Evolutionary conservation across 2,329 filamentous ascomycete species (phyloP), one percentile per base, ranked within the genome.

Genomic region (Claviceps digitariae): DNA sequence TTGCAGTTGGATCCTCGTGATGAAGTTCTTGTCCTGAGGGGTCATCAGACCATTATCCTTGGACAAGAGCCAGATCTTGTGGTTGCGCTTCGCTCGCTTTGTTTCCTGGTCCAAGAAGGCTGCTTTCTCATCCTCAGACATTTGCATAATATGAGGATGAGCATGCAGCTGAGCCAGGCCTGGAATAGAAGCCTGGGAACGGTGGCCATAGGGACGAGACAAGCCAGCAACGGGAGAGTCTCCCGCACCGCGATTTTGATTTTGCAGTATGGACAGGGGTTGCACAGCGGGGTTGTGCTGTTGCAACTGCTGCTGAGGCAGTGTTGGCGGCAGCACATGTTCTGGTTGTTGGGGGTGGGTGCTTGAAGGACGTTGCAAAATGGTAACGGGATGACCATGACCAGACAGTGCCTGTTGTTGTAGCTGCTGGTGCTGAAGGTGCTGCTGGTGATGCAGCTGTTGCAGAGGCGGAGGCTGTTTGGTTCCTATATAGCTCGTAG

Each of bases 21-120:
- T 95, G 70, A 97, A 98, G 67, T 96, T 98, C 76, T 98, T 98
- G 71, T 98, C 93, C 65, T 97, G 91, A 0, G 93, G 93, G 4
- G 93, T 98, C 93, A 98, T 98, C 56, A 98, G 72, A 25, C 93
- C 93, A 64, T 98, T 98, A 62, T 95, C 90, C 70, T 89, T 90
- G 25, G 89, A 95, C 52, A 96, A 73, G 44, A 94, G 75, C 72
- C 90, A 91, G 57, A 98, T 97, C 74, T 98, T 98, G 73, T 97
- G 91, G 65, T 98, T 97, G 44, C 93, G 82, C 75, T 98, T 98
- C 6, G 93, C 90, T 50, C 93, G 83, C 70, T 90, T 93, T 0
- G 90, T 90, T 68, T 98, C 93, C 66, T 95, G 90, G 58, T 89
- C 83, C 52, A 97, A 69, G 64, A 90, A 93, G 2, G 84, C 83